phyloP scores from a whole-genome alignment of 768 basidiomycete species.

The Pleurotus salmoneostramineus region DNA sequence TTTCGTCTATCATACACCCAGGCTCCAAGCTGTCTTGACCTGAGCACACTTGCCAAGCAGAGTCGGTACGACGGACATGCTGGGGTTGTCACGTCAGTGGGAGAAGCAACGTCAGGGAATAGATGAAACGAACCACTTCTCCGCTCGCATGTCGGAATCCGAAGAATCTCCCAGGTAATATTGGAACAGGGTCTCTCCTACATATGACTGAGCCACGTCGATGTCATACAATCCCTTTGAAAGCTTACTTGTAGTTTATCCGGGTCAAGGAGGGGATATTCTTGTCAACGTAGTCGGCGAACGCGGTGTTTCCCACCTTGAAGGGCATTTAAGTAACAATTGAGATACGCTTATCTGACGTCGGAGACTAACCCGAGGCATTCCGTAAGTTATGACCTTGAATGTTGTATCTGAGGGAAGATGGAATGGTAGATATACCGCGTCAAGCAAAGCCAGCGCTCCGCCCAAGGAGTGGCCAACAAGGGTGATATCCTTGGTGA shows the following conservation, averaged over 20 bases:
- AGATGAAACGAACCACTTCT: constrained; percentile 30
- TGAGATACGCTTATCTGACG: neutral
- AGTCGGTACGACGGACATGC: too few relatives aligned
- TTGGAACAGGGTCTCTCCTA: constrained; percentile 37
- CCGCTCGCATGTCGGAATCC: constrained; percentile 43
- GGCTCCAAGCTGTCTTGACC: constrained; percentile 56
- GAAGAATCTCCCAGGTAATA: constrained; percentile 35
- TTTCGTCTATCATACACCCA: constrained; percentile 42
- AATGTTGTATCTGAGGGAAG: constrained; percentile 33
- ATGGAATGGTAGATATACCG: constrained; percentile 50
- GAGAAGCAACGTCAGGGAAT: neutral
- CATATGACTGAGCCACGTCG: neutral
- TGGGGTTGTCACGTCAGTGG: neutral
- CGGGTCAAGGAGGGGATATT: constrained; percentile 41
- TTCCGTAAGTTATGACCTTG: constrained; percentile 33
- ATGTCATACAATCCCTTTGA: neutral
- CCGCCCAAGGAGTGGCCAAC: constrained; percentile 51
- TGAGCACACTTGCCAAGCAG: constrained; percentile 14
- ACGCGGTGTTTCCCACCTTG: constrained; percentile 58
- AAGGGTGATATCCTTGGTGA: constrained; percentile 33
- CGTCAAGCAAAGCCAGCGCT: constrained; percentile 52
- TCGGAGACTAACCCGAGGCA: constrained; percentile 34
- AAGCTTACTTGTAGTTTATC: constrained; percentile 52
- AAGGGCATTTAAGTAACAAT: constrained; percentile 12
- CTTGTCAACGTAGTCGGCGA: constrained; percentile 57